Evolutionary conservation across 1,284 basidiomycete species (phyloP), one percentile per base, ranked within the genome.

Genomic region (Ceratobasidium sp.): DNA sequence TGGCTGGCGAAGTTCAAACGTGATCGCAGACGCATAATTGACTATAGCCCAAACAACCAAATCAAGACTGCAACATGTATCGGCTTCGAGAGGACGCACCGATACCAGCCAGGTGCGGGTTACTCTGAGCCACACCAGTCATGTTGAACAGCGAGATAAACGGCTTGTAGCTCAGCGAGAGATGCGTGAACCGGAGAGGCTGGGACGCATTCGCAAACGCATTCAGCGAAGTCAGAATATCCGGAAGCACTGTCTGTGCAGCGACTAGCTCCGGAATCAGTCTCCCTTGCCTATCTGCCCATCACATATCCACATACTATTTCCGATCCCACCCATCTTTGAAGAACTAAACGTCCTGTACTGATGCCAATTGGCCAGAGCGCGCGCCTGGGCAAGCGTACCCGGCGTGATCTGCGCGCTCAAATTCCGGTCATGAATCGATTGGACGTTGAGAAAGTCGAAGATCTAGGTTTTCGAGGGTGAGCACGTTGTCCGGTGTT

Each of bases 81-180:
- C 9, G 25, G n/a, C n/a, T 21, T 8, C 7, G 3, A 53, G 6
- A 33, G 14, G 23, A 85, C 86, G 77, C 77, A 89, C 90, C 89
- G 75, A 93, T 87, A 49, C 84, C 87, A 53, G 82, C 74, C 36
- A 83, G 75, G 40, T 77, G 76, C 0, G 81, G 80, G 73, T 80
- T 77, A 8, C 77, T 76, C 28, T 78, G 73, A 1, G 81, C 79
- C 12, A 82, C 78, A 70, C 88, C 88, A 18, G 90, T 88, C 81
- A 92, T 86, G 79, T 90, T 87, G 86, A 94, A 90, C 79, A 95
- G 84, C 16, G 92, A 92, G 77, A 95, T 88, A 86, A 95, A 92
- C 18, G 93, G 90, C 80, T 95, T 93, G 84, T 95, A 95, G 75
- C 91, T 91, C 25, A 89, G 89, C 79, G 77, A 80, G 77, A 92